phyloP scores from a whole-genome alignment of 257 asterid genomes.

The Knoxia roxburghii region DNA sequence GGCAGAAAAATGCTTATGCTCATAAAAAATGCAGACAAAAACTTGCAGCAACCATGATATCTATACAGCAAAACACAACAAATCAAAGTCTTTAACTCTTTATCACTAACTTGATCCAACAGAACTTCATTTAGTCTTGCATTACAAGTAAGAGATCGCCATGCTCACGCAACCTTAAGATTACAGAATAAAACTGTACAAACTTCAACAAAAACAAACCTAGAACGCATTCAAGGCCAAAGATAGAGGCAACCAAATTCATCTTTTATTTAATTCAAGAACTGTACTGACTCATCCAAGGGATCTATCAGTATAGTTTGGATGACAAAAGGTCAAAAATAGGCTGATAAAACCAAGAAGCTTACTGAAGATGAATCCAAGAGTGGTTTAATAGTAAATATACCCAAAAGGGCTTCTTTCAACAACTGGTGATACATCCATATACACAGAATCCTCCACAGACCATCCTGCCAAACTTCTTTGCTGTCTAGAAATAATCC shows the following conservation, averaged over 20 bases:
- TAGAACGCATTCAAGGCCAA: not conserved
- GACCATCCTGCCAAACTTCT: not conserved
- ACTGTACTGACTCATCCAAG: constrained; percentile 5
- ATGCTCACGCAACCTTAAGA: not conserved
- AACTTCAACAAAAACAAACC: constrained; percentile 2
- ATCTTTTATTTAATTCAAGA: not conserved
- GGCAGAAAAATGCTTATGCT: not conserved
- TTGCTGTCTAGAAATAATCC: not conserved
- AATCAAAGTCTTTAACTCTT: not conserved
- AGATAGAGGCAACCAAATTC: not conserved
- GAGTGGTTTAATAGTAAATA: not conserved
- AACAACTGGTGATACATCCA: not conserved
- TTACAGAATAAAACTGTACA: not conserved
- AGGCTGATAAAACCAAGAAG: constrained; percentile 6
- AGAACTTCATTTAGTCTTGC: not conserved
- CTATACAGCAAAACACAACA: not conserved
- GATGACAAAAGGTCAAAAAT: not conserved
- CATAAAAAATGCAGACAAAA: not conserved
- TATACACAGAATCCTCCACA: not conserved
- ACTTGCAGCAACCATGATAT: not conserved
- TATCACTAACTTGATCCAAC: not conserved
- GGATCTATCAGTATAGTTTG: constrained; percentile 10
- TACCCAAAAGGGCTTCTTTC: not conserved
- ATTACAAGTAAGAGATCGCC: not conserved
- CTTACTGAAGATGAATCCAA: constrained; percentile 15